These are phyloP conservation scores for Globisporangium middletonii DNA, from an alignment of 352 stramenopile species.

Conservation along the genomic window DNA sequence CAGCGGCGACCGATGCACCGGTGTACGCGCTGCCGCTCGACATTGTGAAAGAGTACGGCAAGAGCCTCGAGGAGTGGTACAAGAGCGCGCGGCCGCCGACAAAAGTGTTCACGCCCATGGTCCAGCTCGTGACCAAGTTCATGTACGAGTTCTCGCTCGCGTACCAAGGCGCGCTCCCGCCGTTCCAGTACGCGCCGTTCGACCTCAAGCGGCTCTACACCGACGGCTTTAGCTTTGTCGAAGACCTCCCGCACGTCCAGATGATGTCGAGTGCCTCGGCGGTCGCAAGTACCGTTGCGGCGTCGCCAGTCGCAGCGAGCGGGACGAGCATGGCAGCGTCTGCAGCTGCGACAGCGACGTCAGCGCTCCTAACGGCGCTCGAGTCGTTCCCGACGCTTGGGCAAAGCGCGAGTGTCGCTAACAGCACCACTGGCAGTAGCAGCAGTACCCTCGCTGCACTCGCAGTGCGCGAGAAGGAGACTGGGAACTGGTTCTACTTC, in stretches of 20 bases:
- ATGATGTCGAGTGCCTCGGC: constrained; percentile 17
- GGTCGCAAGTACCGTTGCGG: background rate
- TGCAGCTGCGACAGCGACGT: constrained; percentile 20
- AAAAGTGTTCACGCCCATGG: constrained; percentile 63
- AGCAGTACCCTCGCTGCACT: background rate
- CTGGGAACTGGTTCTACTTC: constrained; percentile 77
- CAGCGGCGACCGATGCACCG: constrained; percentile 18
- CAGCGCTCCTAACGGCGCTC: constrained; percentile 13
- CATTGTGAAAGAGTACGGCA: constrained; percentile 90
- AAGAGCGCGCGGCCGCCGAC: constrained; percentile 57
- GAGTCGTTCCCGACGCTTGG: constrained; percentile 22
- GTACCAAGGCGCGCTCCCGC: constrained; percentile 62
- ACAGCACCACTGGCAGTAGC: background rate
- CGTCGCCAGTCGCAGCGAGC: constrained; percentile 3
- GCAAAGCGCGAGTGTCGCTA: constrained; percentile 5
- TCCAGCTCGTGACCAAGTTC: constrained; percentile 85
- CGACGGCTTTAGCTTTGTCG: constrained; percentile 72
- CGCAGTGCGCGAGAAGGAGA: constrained; percentile 37
- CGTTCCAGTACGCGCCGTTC: constrained; percentile 75
- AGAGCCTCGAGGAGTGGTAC: constrained; percentile 87
- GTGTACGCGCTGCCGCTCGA: constrained; percentile 81
- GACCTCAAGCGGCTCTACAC: constrained; percentile 56
- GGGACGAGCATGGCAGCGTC: constrained; percentile 17
- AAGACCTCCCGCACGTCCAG: constrained; percentile 49
- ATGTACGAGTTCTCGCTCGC: constrained; percentile 85